Base-by-base conservation (phyloP, 2,329 filamentous ascomycete species). In the Sclerotinia minor region DNA sequence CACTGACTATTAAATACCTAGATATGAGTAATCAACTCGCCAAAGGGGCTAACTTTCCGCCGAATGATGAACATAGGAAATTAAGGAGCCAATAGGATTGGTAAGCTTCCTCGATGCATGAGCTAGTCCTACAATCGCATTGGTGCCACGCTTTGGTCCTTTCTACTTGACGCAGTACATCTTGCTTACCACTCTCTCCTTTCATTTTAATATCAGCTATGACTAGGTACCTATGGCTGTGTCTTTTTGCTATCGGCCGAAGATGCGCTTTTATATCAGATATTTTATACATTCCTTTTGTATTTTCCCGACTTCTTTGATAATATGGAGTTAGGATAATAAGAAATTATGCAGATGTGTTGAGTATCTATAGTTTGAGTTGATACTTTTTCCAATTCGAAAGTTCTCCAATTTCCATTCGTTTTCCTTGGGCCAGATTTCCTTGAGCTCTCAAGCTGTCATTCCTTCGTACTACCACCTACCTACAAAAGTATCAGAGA, bases 131-230 rank as follows among this genome's bases (percentile, higher is more conserved):
- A 47, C 29, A 55, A n/a, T 19, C 6, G 38, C 21, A 32, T 24
- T 57, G 53, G 38, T 57, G n/a, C 13, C 15, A 7, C 35, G 55
- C 53, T 55, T 55, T 60, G 24, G 26, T 47, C 57, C 11, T 35
- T 47, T 47, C 35, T n/a, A 11, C 21, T 15, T 38, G 24, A 21
- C 15, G 2, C 26, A 35, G 35, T 35, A 35, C 35, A 35, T 8
- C 4, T 6, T 63, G 21, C 41, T 63, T 38, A 57, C 5, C 5
- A 55, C 15, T 35, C 8, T 61, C 58, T 61, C 58, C 44, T 38
- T 19, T 50, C 32, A 38, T 61, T 24, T 61, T 19, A 50, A 26
- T 21, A 24, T 41, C 17, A 11, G 35, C 11, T 13, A 49, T 61
- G 45, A 3, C 29, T n/a, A n/a, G n/a, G n/a, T n/a, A n/a, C n/a